phyloP scores from a whole-genome alignment of 2,329 filamentous ascomycete genomes.

The Periconia sp. region DNA sequence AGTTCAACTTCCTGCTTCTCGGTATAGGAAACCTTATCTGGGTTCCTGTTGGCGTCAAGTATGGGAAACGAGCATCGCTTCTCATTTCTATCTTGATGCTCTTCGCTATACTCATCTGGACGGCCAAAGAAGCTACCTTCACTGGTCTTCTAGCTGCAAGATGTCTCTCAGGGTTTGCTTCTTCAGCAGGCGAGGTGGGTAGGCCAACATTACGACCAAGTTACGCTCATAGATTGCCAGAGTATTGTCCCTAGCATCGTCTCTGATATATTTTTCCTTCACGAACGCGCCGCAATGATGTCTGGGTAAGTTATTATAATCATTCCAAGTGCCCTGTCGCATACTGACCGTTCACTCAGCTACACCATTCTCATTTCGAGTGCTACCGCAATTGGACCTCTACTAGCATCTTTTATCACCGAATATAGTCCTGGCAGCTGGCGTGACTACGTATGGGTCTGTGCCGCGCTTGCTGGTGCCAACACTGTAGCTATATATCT shows the following conservation, averaged over 20 bases:
- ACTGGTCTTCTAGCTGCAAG: constrained; percentile 8
- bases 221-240: constrained; percentile 3
- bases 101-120: constrained; percentile 11
- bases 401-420: constrained; percentile 7
- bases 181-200: constrained; percentile 10
- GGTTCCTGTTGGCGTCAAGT: constrained; percentile 12
- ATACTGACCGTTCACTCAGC: not conserved
- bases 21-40: constrained; percentile 12
- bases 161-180: constrained; percentile 11
- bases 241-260: constrained; percentile 16
- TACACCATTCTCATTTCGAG: constrained; percentile 10
- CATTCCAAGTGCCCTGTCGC: not conserved
- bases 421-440: constrained; percentile 10
- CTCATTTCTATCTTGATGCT: constrained; percentile 7
- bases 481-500: constrained; percentile 7
- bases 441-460: constrained; percentile 10
- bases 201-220: not conserved
- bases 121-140: constrained; percentile 9
- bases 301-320: constrained; percentile 11
- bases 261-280: constrained; percentile 14
- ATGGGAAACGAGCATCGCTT: constrained; percentile 10
- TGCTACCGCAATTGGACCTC: constrained; percentile 10
- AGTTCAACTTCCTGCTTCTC: constrained; percentile 13
- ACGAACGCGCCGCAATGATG: constrained; percentile 16
- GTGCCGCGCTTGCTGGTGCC: constrained; percentile 9